Evolutionary conservation across 2,329 filamentous ascomycete genomes (phyloP).

Genomic region (Cryphonectria carpinicola): DNA sequence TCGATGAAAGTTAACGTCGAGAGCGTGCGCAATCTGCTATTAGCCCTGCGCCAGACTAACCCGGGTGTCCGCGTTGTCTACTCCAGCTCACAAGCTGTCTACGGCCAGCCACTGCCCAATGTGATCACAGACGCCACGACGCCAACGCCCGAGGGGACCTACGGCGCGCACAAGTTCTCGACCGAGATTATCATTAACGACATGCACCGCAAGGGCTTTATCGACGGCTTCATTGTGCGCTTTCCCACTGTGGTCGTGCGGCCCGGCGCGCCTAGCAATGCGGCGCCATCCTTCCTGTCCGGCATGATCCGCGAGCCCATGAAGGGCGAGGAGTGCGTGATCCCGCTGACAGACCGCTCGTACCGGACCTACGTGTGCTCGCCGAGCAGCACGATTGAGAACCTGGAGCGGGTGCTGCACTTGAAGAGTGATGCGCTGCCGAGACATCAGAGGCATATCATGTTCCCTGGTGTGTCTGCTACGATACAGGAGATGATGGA

Average conservation of each 20-base stretch:
- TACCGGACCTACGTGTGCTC: slow-evolving; percentile 60
- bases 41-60: slow-evolving; percentile 50
- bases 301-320: slow-evolving; percentile 69
- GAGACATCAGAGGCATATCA: slow-evolving; percentile 54
- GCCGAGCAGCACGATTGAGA: slow-evolving; percentile 55
- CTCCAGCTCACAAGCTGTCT: slow-evolving; percentile 66
- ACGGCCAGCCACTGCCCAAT: slow-evolving; percentile 59
- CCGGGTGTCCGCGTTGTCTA: slow-evolving; percentile 63
- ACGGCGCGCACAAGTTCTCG: slow-evolving; percentile 66
- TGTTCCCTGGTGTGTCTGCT: slow-evolving; percentile 61
- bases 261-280: slow-evolving; percentile 61
- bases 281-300: slow-evolving; percentile 66
- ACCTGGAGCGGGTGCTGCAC: slow-evolving; percentile 51
- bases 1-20: slow-evolving; percentile 65
- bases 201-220: slow-evolving; percentile 60
- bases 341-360: slow-evolving; percentile 53
- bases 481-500: slow-evolving; percentile 65
- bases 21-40: slow-evolving; percentile 56
- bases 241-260: slow-evolving; percentile 66
- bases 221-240: slow-evolving; percentile 61
- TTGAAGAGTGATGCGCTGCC: slow-evolving; percentile 48
- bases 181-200: slow-evolving; percentile 67
- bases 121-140: slow-evolving; percentile 54
- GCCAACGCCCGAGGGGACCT: slow-evolving; percentile 64
- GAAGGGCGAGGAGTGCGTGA: slow-evolving; percentile 54